Base-by-base conservation (phyloP, 2,329 filamentous ascomycete species). In the Alternaria infectoria region DNA sequence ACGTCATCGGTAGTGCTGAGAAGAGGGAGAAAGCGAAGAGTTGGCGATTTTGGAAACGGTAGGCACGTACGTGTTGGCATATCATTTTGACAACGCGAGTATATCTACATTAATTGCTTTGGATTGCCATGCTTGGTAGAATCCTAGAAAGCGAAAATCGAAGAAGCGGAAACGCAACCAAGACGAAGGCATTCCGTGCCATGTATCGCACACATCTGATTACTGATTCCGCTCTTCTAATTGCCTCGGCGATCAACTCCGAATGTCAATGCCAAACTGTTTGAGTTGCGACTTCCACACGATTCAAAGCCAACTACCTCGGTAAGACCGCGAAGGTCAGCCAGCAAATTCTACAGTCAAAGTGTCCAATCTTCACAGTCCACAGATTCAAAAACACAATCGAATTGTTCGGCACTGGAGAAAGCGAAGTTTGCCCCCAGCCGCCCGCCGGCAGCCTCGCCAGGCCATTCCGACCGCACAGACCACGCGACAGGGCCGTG, bases 1-100 rank as follows among this genome's bases (percentile, higher is more conserved):
- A 77, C 13, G 81, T 83, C 6, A 80, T 83, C 57, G 82, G 81
- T 12, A 77, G 71, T 36, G 59, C 63, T 5, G 57, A 67, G 40
- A 62, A 64, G 45, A 51, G 59, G 15, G 46, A 59, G 13, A 28
- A 10, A 26, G 46, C 11, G 4, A 60, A 44, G 21, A 55, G 61
- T 15, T 68, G 62, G 69, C 65, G 43, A 26, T 68, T 71, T 32
- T 73, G 69, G 69, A 56, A 61, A 23, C 45, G 61, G 1, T 40
- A 40, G 36, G 8, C 36, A 40, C 15, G 13, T n/a, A 36, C 13
- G 32, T 36, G 32, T 1, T 36, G 30, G 28, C 28, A 30, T 30
- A 3, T 30, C 28, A 7, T 30, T 30, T 4, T 30, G 5, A 30
- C 28, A 30, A 30, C 28, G 28, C 28, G 28, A 30, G 28, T 30